Conservation (phyloP, 169 alveolate species). For the Plasmodium reichenowi region DNA sequence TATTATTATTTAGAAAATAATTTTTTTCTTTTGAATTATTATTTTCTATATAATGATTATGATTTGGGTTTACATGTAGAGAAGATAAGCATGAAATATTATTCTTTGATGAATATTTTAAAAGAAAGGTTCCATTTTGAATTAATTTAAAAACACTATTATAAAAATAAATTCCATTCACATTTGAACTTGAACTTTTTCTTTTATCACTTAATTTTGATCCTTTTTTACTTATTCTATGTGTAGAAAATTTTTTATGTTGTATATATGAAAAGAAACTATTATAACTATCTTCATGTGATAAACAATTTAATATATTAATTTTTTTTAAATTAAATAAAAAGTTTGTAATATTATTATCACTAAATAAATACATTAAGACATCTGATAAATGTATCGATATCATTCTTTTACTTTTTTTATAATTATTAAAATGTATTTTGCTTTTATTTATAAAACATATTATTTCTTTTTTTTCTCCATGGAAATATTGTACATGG, state of each 20-base stretch:
- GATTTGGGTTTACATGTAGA: background rate
- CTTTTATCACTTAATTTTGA: constrained; percentile 19
- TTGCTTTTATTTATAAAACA: constrained; percentile 22
- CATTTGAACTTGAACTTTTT: background rate
- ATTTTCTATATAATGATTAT: background rate
- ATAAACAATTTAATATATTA: constrained; percentile 30
- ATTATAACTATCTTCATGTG: background rate
- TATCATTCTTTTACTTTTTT: constrained; percentile 51
- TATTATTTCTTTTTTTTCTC: constrained; percentile 24
- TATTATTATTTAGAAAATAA: background rate
- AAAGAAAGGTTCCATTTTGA: constrained; percentile 29
- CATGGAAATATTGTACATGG: background rate
- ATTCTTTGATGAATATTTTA: constrained; percentile 19
- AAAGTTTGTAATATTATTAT: constrained; percentile 2
- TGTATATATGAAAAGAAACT: constrained; percentile 1
- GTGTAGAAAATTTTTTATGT: background rate
- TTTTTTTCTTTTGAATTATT: background rate
- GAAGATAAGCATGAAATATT: background rate
- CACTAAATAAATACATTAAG: constrained; percentile 6
- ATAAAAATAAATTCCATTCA: constrained; percentile 25
- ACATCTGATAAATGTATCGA: constrained; percentile 40
- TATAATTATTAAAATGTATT: constrained; percentile 53
- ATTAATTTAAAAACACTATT: constrained; percentile 39
- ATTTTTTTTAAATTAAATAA: constrained; percentile 34
- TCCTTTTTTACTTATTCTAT: constrained; percentile 11